Evolutionary conservation across 1,284 basidiomycete genomes (phyloP).

Genomic region (Rhodotorula mucilaginosa): DNA sequence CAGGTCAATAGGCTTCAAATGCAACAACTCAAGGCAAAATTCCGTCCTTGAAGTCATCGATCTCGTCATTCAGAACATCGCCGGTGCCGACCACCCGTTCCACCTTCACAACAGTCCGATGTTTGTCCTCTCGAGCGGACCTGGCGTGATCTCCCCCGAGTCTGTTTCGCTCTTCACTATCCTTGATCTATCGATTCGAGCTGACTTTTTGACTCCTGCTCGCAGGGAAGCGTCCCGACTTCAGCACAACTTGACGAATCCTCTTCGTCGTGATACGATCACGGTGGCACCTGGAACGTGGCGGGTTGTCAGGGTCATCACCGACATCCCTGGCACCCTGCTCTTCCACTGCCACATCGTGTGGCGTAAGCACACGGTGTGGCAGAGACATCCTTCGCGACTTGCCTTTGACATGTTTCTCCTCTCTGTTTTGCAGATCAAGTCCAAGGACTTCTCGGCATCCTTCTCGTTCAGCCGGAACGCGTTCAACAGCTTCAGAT

Average conservation of each 20-base stretch:
- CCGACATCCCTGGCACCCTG: conserved; percentile 11
- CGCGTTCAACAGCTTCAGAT: not conserved
- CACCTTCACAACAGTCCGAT: conserved; percentile 46
- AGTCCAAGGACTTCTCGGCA: conserved; percentile 14
- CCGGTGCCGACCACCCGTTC: conserved; percentile 48
- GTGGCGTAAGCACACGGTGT: not conserved
- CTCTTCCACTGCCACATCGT: conserved; percentile 10
- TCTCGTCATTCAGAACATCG: conserved; percentile 48
- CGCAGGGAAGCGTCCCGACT: conserved; percentile 21
- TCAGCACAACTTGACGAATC: conserved; percentile 46
- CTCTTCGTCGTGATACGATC: conserved; percentile 50
- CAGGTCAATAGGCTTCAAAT: too few species aligned
- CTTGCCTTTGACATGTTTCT: conserved; percentile 1
- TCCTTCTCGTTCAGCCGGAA: conserved; percentile 11
- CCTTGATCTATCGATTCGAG: not conserved
- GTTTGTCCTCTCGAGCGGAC: conserved; percentile 47
- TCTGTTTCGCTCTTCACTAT: not conserved
- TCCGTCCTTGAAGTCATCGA: conserved; percentile 40
- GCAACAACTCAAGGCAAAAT: too few species aligned
- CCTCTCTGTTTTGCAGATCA: not conserved
- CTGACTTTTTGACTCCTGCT: not conserved
- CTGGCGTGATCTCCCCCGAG: conserved; percentile 40
- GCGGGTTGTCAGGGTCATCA: conserved; percentile 44
- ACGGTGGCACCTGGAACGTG: conserved; percentile 43
- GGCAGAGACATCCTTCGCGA: not conserved